Percentiles rank a stretch among this genome's conserved stretches.
These are phyloP conservation scores for Euphorbia tirucalli DNA, from an alignment of 345 rosid species.

Conservation along the genomic window DNA sequence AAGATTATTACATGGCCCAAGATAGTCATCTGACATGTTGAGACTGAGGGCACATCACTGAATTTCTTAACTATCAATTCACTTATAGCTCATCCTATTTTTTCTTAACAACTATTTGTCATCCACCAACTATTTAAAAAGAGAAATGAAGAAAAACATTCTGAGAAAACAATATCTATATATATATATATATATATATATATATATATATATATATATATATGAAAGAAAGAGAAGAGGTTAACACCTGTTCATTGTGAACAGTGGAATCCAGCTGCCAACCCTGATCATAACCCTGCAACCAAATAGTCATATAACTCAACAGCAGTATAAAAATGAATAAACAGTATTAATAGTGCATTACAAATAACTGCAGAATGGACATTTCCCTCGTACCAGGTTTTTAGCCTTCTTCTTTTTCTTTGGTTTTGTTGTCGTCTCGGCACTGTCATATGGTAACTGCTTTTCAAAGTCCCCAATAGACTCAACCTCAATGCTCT, in stretches of 20 bases:
- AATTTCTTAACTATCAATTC: background rate
- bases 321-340: slow-evolving; percentile 23
- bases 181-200: too few species aligned
- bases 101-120: background rate
- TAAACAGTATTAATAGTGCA: background rate
- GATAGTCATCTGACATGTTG: background rate
- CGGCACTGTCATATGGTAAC: slow-evolving; percentile 64
- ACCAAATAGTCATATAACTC: slow-evolving; percentile 26
- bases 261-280: slow-evolving; percentile 70
- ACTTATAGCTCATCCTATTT: background rate
- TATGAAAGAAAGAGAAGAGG: slow-evolving; percentile 8
- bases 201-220: too few species aligned
- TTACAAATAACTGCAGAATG: slow-evolving; percentile 14
- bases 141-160: background rate
- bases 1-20: background rate
- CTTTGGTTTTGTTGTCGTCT: slow-evolving; percentile 74
- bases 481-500: slow-evolving; percentile 82
- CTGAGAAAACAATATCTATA: too few species aligned
- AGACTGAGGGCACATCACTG: background rate
- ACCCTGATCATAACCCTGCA: slow-evolving; percentile 80
- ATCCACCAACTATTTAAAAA: slow-evolving; percentile 4
- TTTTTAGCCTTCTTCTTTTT: slow-evolving; percentile 83
- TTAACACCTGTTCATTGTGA: slow-evolving; percentile 69
- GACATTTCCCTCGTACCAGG: slow-evolving; percentile 42
- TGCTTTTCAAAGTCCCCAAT: slow-evolving; percentile 64